Evolutionary conservation across 148 eudicot species (phyloP).

Genomic region (Cornus kousa): DNA sequence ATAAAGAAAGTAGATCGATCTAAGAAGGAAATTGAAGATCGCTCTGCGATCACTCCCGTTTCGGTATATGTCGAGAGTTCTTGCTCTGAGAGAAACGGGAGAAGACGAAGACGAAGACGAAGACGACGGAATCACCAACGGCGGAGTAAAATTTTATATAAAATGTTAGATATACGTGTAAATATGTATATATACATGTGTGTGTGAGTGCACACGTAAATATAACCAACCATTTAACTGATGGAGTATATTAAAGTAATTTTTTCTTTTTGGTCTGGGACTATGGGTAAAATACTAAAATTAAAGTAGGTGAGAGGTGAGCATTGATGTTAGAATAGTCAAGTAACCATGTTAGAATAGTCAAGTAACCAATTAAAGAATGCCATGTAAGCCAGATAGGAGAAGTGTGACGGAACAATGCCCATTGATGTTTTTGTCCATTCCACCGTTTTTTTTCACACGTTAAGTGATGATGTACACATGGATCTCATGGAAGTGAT

Average conservation of each 20-base stretch:
- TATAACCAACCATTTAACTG: too few species aligned
- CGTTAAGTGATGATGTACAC: too few species aligned
- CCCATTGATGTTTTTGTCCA: too few species aligned
- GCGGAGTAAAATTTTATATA: background rate
- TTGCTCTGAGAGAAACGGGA: background rate
- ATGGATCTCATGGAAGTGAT: too few species aligned
- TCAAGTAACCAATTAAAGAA: background rate
- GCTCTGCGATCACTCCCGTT: background rate
- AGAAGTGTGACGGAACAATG: background rate
- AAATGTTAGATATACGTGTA: too few species aligned
- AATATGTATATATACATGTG: too few species aligned
- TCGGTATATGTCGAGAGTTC: background rate
- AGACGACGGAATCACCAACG: slow-evolving; percentile 5
- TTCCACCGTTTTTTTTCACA: too few species aligned
- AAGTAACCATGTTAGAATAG: background rate
- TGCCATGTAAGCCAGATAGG: background rate
- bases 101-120: slow-evolving; percentile 15
- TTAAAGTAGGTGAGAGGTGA: too few species aligned
- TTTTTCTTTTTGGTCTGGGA: background rate
- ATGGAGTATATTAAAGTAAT: background rate
- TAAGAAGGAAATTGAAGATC: background rate
- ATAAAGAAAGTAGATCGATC: background rate
- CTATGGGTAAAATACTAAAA: too few species aligned
- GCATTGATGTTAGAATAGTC: background rate
- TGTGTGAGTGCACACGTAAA: background rate